A percentile compares a stretch with the other conserved stretches of the same genome.
phyloP scores from a whole-genome alignment of 2,329 filamentous ascomycete genomes.

The Sporothrix dimorphospora region DNA sequence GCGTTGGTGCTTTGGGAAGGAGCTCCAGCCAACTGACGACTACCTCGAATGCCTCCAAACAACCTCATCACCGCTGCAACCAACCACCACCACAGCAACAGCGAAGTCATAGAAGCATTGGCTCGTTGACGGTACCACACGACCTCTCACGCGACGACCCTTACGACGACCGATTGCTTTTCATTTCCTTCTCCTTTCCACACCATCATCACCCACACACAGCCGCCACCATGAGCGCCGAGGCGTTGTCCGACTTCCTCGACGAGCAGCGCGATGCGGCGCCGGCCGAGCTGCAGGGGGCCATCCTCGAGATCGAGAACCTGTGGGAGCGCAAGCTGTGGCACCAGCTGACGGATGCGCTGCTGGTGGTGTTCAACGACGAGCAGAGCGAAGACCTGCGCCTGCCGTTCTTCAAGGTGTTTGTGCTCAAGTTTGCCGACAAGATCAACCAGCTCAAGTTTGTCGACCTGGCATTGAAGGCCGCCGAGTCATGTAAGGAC shows the following conservation, averaged over 20 bases:
- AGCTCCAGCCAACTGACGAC: conserved; percentile 23
- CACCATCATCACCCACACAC: not conserved
- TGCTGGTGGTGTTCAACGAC: conserved; percentile 85
- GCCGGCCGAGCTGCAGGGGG: conserved; percentile 82
- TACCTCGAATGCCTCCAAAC: conserved; percentile 5
- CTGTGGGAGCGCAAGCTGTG: conserved; percentile 98
- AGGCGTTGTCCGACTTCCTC: conserved; percentile 90
- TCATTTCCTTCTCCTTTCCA: not conserved
- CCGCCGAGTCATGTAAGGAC: conserved; percentile 83
- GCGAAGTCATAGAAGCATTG: conserved; percentile 17
- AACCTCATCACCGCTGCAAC: conserved; percentile 22
- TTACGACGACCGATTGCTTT: not conserved
- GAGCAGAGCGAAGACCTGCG: conserved; percentile 81
- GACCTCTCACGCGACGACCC: not conserved
- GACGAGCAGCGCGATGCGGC: conserved; percentile 85
- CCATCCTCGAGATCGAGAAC: conserved; percentile 91
- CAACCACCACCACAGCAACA: conserved; percentile 27
- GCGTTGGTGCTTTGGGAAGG: conserved; percentile 29
- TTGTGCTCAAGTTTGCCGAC: conserved; percentile 94
- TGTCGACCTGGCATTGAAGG: conserved; percentile 84
- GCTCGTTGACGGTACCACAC: not conserved
- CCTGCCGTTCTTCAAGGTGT: conserved; percentile 88
- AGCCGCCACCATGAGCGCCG: conserved; percentile 68
- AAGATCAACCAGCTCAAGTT: conserved; percentile 99
- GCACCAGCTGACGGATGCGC: conserved; percentile 93